Conservation (phyloP, 768 basidiomycete genomes). For the Obba rivulosa region DNA sequence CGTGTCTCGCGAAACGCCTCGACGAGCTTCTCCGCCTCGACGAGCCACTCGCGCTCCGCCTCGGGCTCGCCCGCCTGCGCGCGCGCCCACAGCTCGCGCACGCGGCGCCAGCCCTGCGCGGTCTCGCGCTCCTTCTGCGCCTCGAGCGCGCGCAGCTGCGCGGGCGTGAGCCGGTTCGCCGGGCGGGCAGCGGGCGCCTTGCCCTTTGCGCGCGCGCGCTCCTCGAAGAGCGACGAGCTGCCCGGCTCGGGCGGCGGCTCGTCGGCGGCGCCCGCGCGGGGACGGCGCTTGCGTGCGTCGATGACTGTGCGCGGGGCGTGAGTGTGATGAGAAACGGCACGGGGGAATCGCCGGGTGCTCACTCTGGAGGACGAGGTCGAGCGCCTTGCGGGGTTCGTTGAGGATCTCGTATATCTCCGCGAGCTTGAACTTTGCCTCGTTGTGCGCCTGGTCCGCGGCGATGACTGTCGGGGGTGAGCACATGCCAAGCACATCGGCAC, state of each 20-base stretch:
- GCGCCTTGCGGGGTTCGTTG: conserved; percentile 73
- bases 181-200: conserved; percentile 31
- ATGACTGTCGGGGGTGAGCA: conserved; percentile 45
- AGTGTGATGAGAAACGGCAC: background rate
- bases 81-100: conserved; percentile 58
- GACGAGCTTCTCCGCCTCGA: conserved; percentile 80
- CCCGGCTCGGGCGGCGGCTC: conserved; percentile 18
- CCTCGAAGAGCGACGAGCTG: conserved; percentile 57
- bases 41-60: conserved; percentile 68
- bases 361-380: conserved; percentile 85
- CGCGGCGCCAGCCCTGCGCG: conserved; percentile 46
- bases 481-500: background rate
- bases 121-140: conserved; percentile 63
- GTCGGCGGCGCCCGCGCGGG: conserved; percentile 12
- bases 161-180: conserved; percentile 46
- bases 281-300: conserved; percentile 24
- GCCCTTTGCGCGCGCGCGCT: conserved; percentile 37
- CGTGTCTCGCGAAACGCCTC: conserved; percentile 88
- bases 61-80: conserved; percentile 46
- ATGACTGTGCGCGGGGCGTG: conserved; percentile 23
- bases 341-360: conserved; percentile 2
- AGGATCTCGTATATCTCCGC: conserved; percentile 87
- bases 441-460: conserved; percentile 64
- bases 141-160: conserved; percentile 61
- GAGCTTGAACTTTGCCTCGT: conserved; percentile 84